Percentiles rank a stretch among this genome's conserved stretches.
phyloP scores from a whole-genome alignment of 1,139 yeast species.

The Meyerozyma sp. region DNA sequence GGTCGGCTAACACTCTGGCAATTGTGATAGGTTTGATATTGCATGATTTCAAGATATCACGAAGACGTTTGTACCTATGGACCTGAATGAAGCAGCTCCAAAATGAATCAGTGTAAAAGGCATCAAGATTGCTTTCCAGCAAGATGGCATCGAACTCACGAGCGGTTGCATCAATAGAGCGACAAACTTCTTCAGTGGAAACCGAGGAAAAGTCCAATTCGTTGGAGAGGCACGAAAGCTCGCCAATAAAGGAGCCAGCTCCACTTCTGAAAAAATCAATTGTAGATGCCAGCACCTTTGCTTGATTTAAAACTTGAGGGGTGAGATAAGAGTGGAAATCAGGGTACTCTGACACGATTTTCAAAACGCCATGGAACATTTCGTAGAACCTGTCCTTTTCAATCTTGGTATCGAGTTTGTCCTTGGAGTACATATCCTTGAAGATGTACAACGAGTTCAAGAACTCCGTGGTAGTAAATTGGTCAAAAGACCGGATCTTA shows the following conservation, averaged over 20 bases:
- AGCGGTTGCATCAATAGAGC: not conserved
- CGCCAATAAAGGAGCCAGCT: conserved; percentile 19
- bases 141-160: not conserved
- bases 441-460: conserved; percentile 25
- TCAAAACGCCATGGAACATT: conserved; percentile 16
- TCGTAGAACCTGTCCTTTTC: conserved; percentile 13
- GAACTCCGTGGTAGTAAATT: conserved; percentile 24
- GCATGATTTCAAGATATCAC: conserved; percentile 12
- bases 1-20: not conserved
- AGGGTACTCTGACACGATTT: conserved; percentile 5
- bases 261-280: conserved; percentile 18
- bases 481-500: conserved; percentile 17
- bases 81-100: conserved; percentile 15
- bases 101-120: not conserved
- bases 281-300: conserved; percentile 10
- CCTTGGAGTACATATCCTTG: conserved; percentile 19
- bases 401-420: conserved; percentile 14
- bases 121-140: not conserved
- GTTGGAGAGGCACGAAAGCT: conserved; percentile 18
- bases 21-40: not conserved
- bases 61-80: conserved; percentile 21
- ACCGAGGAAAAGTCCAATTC: conserved; percentile 18
- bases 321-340: conserved; percentile 9
- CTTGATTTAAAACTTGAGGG: conserved; percentile 10
- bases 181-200: not conserved